These are phyloP conservation scores for Effrenium voratum DNA, from an alignment of 73 alveolate genomes.

Conservation along the genomic window DNA sequence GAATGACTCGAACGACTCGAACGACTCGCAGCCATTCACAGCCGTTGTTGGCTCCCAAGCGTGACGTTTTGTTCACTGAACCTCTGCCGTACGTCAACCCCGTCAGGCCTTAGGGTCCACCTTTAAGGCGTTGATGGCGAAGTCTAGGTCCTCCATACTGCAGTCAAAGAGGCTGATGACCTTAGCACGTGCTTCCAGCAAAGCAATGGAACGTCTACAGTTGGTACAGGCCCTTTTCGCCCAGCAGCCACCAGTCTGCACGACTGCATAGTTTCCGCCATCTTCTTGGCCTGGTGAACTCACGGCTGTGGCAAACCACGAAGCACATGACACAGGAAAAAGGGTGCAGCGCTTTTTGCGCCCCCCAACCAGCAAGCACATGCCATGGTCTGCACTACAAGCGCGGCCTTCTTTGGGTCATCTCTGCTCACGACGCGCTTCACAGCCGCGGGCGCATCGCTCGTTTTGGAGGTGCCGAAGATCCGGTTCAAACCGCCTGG, in stretches of 20 bases:
- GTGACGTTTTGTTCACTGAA: neutral
- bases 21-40: no score
- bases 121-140: conserved; percentile 75
- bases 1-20: neutral
- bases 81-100: neutral
- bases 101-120: conserved; percentile 71
- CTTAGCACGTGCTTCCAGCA: neutral
- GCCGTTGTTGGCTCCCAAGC: no score
- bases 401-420: conserved; percentile 75
- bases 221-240: no score
- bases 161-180: conserved; percentile 80
- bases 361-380: no score
- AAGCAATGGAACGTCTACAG: no score
- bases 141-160: conserved; percentile 72
- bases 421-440: conserved; percentile 76
- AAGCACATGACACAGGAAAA: no score
- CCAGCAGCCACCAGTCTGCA: conserved; percentile 78
- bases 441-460: conserved; percentile 78
- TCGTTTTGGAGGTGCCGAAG: conserved; percentile 38
- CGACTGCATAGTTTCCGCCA: conserved; percentile 91
- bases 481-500: conserved; percentile 81
- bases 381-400: no score
- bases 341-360: no score
- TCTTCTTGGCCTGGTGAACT: conserved; percentile 65
- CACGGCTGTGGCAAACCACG: neutral